phyloP scores from a whole-genome alignment of 2,329 filamentous ascomycete species.

The Monilinia fructicola region DNA sequence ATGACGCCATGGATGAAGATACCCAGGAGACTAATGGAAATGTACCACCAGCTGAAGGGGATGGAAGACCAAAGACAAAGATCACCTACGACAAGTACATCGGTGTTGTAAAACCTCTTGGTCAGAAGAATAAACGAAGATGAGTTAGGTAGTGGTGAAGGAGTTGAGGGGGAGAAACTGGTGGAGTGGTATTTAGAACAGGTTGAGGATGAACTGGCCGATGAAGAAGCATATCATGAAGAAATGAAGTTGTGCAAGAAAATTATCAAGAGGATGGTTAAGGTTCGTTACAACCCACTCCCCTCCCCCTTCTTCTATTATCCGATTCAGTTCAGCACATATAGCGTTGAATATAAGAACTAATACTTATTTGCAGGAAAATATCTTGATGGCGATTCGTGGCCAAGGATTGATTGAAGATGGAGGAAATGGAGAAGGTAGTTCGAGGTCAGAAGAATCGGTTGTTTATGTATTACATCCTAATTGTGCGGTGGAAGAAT shows the following conservation, averaged over 20 bases:
- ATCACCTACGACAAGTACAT: conserved; percentile 97
- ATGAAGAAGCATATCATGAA: conserved; percentile 74
- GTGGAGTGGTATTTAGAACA: conserved; percentile 90
- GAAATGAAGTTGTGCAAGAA: conserved; percentile 75
- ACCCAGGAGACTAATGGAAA: conserved; percentile 43
- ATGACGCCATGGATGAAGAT: conserved; percentile 52
- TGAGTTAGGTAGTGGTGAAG: conserved; percentile 72
- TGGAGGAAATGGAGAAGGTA: conserved; percentile 43
- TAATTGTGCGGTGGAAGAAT: conserved; percentile 77
- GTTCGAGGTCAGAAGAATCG: conserved; percentile 47
- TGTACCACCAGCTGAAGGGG: conserved; percentile 30
- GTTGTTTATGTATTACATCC: conserved; percentile 89
- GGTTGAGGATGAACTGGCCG: conserved; percentile 78
- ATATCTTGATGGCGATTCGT: conserved; percentile 80
- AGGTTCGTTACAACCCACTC: conserved; percentile 57
- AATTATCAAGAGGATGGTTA: conserved; percentile 94
- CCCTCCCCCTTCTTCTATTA: conserved; percentile 28
- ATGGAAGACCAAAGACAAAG: conserved; percentile 61
- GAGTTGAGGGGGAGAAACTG: conserved; percentile 79
- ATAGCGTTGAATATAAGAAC: conserved; percentile 33
- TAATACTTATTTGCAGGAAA: conserved; percentile 65
- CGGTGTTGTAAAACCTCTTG: conserved; percentile 83
- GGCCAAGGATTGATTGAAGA: conserved; percentile 57
- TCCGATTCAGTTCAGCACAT: conserved; percentile 39
- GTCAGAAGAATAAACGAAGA: conserved; percentile 82